Conservation (phyloP, 805 yeast genomes). For the Cyberlindnera nakhonratchasimensis region DNA sequence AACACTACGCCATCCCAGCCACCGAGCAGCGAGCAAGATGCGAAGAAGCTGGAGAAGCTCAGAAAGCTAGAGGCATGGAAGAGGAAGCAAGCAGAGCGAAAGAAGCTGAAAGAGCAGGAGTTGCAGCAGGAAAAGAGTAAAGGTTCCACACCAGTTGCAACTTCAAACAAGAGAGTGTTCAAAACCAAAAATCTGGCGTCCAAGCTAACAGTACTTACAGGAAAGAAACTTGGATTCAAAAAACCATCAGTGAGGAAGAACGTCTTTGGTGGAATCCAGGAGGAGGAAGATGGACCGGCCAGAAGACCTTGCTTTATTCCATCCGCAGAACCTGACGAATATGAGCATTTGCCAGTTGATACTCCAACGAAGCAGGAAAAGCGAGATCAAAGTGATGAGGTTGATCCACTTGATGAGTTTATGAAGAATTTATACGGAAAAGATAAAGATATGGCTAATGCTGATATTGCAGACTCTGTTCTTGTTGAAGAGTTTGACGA, state of each 20-base stretch:
- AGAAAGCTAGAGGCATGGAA: slow-evolving; percentile 52
- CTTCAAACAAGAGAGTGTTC: slow-evolving; percentile 1
- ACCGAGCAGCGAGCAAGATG: slow-evolving; percentile 9
- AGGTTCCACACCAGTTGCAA: neutral
- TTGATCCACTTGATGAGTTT: slow-evolving; percentile 46
- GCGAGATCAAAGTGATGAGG: slow-evolving; percentile 18
- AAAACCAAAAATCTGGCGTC: neutral
- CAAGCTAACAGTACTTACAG: neutral
- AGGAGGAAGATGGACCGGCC: slow-evolving; percentile 26
- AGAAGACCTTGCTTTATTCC: slow-evolving; percentile 24
- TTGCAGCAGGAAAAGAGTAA: slow-evolving; percentile 11
- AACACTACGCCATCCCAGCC: slow-evolving; percentile 26
- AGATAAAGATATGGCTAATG: slow-evolving; percentile 17
- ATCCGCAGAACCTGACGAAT: slow-evolving; percentile 4
- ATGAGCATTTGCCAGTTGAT: neutral
- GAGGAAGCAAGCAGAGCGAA: slow-evolving; percentile 33
- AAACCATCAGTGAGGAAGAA: slow-evolving; percentile 14
- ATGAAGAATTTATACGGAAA: slow-evolving; percentile 33
- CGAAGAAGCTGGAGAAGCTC: slow-evolving; percentile 31
- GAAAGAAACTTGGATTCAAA: slow-evolving; percentile 3
- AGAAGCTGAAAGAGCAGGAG: slow-evolving; percentile 23
- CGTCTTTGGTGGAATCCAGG: slow-evolving; percentile 31
- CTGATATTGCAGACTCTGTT: neutral
- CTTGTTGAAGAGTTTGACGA: slow-evolving; percentile 10
- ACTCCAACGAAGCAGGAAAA: neutral